These are phyloP conservation scores for Pyrenophora tritici-repentis DNA, from an alignment of 2,329 filamentous ascomycete genomes.

Conservation along the genomic window DNA sequence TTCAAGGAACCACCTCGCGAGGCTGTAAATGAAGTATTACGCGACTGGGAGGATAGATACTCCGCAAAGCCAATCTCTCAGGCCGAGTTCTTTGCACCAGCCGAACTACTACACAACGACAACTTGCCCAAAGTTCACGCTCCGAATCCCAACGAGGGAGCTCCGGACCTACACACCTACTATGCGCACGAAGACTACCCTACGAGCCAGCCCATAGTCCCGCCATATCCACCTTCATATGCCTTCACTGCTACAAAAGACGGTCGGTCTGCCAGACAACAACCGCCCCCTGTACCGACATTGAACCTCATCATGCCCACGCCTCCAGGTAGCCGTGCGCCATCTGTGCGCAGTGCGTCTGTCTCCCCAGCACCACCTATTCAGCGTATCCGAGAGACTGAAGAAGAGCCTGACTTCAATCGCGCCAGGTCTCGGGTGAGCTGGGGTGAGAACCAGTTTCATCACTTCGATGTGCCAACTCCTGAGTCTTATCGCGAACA, in stretches of 20 bases:
- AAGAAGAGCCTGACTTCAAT: constrained; percentile 27
- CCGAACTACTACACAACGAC: constrained; percentile 49
- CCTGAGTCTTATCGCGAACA: constrained; percentile 50
- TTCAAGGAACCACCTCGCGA: constrained; percentile 45
- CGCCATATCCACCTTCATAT: constrained; percentile 47
- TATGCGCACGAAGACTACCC: constrained; percentile 48
- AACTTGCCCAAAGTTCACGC: constrained; percentile 42
- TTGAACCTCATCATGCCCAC: constrained; percentile 64
- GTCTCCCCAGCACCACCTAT: constrained; percentile 43
- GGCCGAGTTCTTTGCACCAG: constrained; percentile 55
- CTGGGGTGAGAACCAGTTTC: constrained; percentile 55
- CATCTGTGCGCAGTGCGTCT: constrained; percentile 44
- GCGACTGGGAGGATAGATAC: constrained; percentile 52
- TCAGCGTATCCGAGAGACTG: constrained; percentile 30
- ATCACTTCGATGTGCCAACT: constrained; percentile 54
- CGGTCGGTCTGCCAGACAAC: constrained; percentile 38
- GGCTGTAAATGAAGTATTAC: constrained; percentile 49
- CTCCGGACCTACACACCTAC: constrained; percentile 50
- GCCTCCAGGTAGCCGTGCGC: constrained; percentile 58
- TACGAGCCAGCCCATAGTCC: constrained; percentile 29
- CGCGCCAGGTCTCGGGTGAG: constrained; percentile 48
- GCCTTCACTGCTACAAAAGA: constrained; percentile 50
- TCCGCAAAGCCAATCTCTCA: constrained; percentile 46
- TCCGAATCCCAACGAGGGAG: constrained; percentile 51
- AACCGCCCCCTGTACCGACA: constrained; percentile 55